Evolutionary conservation across 352 stramenopile genomes (phyloP), one percentile per base, ranked within the genome.

Genomic region (Globisporangium abappressorium): DNA sequence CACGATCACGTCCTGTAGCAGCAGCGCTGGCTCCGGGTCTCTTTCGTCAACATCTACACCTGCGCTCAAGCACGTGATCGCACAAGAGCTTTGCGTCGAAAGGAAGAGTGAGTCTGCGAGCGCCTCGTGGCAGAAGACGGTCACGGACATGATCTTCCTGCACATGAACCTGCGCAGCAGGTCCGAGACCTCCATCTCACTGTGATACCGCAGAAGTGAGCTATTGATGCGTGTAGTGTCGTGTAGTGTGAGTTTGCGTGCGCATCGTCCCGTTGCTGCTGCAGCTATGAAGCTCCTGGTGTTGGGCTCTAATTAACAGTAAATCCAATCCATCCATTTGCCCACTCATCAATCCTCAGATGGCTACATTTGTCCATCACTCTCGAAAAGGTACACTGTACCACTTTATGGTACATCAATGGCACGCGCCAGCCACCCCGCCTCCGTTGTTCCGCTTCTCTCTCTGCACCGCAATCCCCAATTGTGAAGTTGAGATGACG

Each of bases 61-160:
- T 59, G 54, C 2, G 18, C 18, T 59, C 14, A 24, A 65, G 26
- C 57, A 57, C 26, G n/a, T 24, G 8, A 26, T 77, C 24, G n/a
- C 58, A 7, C 5, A 26, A 4, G 68, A 74, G n/a, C 59, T 75
- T 12, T 62, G 43, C n/a, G 20, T 46, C 3, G 55, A 74, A 11
- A 56, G 59, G 20, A 47, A 53, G 57, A 47, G 41, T 11, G 43
- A 60, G 5, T 49, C 34, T 22, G 22, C 28, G 15, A 22, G 26
- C 24, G 20, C 51, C 8, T 47, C 30, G 18, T 36, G 30, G 51
- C n/a, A 38, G n/a, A 68, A 65, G 24, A 58, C 54, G n/a, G 57
- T 63, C 26, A 38, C 54, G 8, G 64, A 74, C 34, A 72, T 69
- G 71, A 66, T 77, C 58, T 65, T 72, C 20, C 30, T 77, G 33